Conservation (phyloP, 164 flowering plant genomes). For the Hamamelis virginiana region DNA sequence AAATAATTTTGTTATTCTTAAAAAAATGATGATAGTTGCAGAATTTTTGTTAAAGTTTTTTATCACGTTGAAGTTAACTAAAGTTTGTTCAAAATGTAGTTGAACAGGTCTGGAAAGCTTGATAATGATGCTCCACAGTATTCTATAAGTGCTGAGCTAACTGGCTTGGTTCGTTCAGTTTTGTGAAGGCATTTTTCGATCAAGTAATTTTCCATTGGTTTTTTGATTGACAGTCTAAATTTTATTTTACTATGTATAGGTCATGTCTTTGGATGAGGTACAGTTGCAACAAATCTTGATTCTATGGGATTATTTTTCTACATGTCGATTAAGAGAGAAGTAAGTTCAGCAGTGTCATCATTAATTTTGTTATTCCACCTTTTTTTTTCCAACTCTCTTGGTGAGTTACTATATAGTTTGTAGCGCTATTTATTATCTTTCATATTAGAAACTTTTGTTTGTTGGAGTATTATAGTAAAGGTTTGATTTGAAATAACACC, state of each 20-base stretch:
- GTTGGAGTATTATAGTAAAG: not conserved
- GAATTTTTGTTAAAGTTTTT: not conserved
- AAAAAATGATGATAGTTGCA: not conserved
- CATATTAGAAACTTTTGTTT: not conserved
- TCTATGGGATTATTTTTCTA: constrained; percentile 58
- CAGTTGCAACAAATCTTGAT: constrained; percentile 65
- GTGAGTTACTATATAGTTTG: not conserved
- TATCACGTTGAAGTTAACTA: not conserved
- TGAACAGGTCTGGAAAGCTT: constrained; percentile 70
- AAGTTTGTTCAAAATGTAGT: constrained; percentile 37
- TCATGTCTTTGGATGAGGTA: constrained; percentile 53
- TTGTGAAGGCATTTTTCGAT: not conserved
- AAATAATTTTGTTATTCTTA: no score
- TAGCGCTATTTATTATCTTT: not conserved
- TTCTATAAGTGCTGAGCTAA: constrained; percentile 53
- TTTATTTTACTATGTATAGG: constrained; percentile 33
- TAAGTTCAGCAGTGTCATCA: constrained; percentile 33
- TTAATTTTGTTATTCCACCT: not conserved
- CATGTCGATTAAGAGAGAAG: constrained; percentile 66
- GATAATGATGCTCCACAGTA: constrained; percentile 72
- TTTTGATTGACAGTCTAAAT: not conserved
- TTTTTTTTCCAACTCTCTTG: not conserved
- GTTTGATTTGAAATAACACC: not conserved
- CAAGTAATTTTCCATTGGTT: not conserved
- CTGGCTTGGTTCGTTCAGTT: constrained; percentile 53